A percentile compares a stretch with the other conserved stretches of the same genome.
These are phyloP conservation scores for Colletotrichum chrysophilum DNA, from an alignment of 2,329 filamentous ascomycete species.

Conservation along the genomic window DNA sequence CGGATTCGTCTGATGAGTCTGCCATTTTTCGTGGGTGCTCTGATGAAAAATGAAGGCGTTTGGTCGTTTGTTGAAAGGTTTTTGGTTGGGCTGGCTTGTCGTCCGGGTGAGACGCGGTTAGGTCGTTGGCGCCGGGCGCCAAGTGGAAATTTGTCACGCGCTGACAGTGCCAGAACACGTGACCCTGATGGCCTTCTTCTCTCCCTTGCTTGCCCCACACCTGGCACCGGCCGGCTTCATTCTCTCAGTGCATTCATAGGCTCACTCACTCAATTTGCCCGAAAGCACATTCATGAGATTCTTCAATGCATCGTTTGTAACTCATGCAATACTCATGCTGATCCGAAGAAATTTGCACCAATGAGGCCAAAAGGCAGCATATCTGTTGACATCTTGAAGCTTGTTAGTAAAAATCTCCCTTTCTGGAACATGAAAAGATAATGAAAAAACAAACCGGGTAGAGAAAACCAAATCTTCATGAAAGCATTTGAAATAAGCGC, in stretches of 20 bases:
- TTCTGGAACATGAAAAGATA: too few relatives aligned
- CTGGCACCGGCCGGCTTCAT: not conserved
- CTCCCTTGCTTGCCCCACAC: not conserved
- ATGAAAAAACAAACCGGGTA: too few relatives aligned
- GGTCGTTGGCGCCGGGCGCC: not conserved
- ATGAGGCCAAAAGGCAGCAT: too few relatives aligned
- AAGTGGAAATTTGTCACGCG: not conserved
- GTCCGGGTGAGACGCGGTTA: not conserved
- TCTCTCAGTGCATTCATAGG: not conserved
- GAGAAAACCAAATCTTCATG: too few relatives aligned
- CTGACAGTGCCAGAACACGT: not conserved
- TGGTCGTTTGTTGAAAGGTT: not conserved
- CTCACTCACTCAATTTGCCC: not conserved
- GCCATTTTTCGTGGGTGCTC: not conserved
- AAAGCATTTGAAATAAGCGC: too few relatives aligned
- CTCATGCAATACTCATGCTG: too few relatives aligned
- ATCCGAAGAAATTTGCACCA: accelerated
- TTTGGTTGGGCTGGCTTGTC: not conserved
- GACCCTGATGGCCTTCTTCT: not conserved
- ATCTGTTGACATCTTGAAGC: too few relatives aligned
- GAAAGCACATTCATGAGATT: too few relatives aligned
- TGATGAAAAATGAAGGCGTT: not conserved
- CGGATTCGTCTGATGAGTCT: constrained; percentile 14
- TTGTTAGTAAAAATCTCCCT: too few relatives aligned
- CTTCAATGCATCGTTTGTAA: too few relatives aligned